These are phyloP conservation scores for Seminavis robusta DNA, from an alignment of 108 stramenopile species.

Conservation along the genomic window DNA sequence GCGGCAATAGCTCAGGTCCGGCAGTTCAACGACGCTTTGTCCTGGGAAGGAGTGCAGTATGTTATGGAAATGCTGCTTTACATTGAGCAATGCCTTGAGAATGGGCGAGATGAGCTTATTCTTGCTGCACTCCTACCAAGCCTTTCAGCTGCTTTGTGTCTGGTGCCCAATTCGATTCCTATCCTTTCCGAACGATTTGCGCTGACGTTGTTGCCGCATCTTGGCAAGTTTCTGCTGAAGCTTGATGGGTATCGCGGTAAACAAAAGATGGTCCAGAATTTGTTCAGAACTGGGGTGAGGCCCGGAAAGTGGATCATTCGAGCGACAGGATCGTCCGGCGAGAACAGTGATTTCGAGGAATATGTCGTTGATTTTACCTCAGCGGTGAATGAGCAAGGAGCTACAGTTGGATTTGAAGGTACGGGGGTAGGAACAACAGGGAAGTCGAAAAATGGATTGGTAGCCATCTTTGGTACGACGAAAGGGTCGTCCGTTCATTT, in stretches of 20 bases:
- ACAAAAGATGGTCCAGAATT: background rate
- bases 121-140: slow-evolving; percentile 43
- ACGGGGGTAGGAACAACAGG: slow-evolving; percentile 53
- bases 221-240: slow-evolving; percentile 51
- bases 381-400: slow-evolving; percentile 9
- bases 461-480: slow-evolving; percentile 44
- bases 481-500: slow-evolving; percentile 58
- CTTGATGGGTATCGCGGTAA: background rate
- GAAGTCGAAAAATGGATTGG: slow-evolving; percentile 56
- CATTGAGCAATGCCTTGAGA: slow-evolving; percentile 10
- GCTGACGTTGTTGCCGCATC: slow-evolving; percentile 47
- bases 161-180: slow-evolving; percentile 70
- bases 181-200: slow-evolving; percentile 62
- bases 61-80: slow-evolving; percentile 23
- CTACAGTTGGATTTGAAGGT: slow-evolving; percentile 44
- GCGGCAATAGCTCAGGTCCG: slow-evolving; percentile 10
- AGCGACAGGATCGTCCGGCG: slow-evolving; percentile 39
- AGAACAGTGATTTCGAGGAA: slow-evolving; percentile 44
- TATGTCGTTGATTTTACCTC: slow-evolving; percentile 51
- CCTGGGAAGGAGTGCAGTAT: slow-evolving; percentile 54
- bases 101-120: slow-evolving; percentile 19
- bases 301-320: slow-evolving; percentile 70
- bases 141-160: slow-evolving; percentile 52
- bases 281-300: slow-evolving; percentile 27
- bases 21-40: slow-evolving; percentile 42